Conservation (phyloP, 805 yeast genomes). For the Yamadazyma sp. region DNA sequence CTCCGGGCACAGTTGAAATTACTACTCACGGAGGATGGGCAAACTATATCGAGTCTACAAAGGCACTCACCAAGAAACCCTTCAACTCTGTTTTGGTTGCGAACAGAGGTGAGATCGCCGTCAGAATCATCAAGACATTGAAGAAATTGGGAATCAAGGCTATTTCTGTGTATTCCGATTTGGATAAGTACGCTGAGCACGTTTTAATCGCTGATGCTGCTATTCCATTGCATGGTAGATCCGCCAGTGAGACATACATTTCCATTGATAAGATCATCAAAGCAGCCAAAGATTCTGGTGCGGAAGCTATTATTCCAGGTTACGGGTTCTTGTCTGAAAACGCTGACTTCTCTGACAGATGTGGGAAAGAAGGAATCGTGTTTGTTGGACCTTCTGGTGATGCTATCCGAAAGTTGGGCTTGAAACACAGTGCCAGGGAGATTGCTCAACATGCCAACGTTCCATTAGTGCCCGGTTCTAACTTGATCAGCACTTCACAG, state of each 20-base stretch:
- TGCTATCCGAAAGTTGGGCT: slow-evolving; percentile 85
- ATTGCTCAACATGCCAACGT: slow-evolving; percentile 91
- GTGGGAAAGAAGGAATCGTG: slow-evolving; percentile 77
- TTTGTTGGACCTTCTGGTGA: slow-evolving; percentile 98
- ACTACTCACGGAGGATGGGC: slow-evolving; percentile 91
- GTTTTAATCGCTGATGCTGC: slow-evolving; percentile 81
- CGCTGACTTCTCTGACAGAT: slow-evolving; percentile 91
- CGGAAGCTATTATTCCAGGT: slow-evolving; percentile 98
- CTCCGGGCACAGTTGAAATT: slow-evolving; percentile 73
- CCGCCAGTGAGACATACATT: slow-evolving; percentile 91
- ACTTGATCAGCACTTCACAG: slow-evolving; percentile 63
- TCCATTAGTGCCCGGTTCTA: slow-evolving; percentile 97
- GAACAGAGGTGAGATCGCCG: slow-evolving; percentile 97
- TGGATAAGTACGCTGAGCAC: slow-evolving; percentile 86
- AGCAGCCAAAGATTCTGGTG: slow-evolving; percentile 80
- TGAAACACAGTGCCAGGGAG: slow-evolving; percentile 95
- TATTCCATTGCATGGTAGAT: slow-evolving; percentile 71
- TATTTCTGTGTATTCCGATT: slow-evolving; percentile 88
- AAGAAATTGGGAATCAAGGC: slow-evolving; percentile 75
- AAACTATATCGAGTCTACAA: slow-evolving; percentile 46
- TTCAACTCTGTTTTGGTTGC: slow-evolving; percentile 89
- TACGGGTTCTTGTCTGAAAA: slow-evolving; percentile 96
- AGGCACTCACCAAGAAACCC: slow-evolving; percentile 44
- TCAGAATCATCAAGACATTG: slow-evolving; percentile 84
- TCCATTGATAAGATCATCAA: slow-evolving; percentile 78